phyloP scores from a whole-genome alignment of 1,284 basidiomycete species.

The Malassezia cuniculi region DNA sequence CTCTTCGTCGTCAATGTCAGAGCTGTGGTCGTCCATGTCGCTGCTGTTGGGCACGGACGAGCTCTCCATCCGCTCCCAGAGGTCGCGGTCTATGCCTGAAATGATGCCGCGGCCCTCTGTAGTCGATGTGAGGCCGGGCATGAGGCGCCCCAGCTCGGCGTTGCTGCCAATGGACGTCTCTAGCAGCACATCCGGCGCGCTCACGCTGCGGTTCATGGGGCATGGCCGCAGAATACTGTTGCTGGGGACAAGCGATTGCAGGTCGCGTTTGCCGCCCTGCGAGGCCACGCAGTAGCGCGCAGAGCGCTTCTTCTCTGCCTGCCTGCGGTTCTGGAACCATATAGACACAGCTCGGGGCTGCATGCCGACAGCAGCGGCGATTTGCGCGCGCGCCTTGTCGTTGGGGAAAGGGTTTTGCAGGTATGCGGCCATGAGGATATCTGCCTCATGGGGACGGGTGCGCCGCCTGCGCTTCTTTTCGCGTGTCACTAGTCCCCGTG shows the following conservation, averaged over 20 bases:
- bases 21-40: too few species aligned
- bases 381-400: slow-evolving; percentile 26
- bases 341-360: slow-evolving; percentile 27
- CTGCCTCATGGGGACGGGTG: slow-evolving; percentile 31
- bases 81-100: slow-evolving; percentile 9
- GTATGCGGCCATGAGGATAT: slow-evolving; percentile 29
- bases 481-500: too few species aligned
- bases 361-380: slow-evolving; percentile 32
- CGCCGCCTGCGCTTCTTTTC: slow-evolving; percentile 23
- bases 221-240: slow-evolving; percentile 6
- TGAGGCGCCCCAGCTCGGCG: slow-evolving; percentile 18
- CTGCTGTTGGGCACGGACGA: slow-evolving; percentile 26
- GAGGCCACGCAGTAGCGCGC: slow-evolving; percentile 27
- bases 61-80: slow-evolving; percentile 38
- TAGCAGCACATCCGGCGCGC: slow-evolving; percentile 24
- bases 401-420: slow-evolving; percentile 36
- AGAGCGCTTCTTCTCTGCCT: slow-evolving; percentile 43
- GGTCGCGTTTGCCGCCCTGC: too few species aligned
- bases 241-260: background rate
- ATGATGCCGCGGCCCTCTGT: slow-evolving; percentile 25
- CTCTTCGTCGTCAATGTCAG: slow-evolving; percentile 32
- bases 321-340: slow-evolving; percentile 42
- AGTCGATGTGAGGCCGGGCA: background rate
- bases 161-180: slow-evolving; percentile 23
- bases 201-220: slow-evolving; percentile 20